Evolutionary conservation across 257 asterid species (phyloP).

Genomic region (Fraxinus cuspidata): DNA sequence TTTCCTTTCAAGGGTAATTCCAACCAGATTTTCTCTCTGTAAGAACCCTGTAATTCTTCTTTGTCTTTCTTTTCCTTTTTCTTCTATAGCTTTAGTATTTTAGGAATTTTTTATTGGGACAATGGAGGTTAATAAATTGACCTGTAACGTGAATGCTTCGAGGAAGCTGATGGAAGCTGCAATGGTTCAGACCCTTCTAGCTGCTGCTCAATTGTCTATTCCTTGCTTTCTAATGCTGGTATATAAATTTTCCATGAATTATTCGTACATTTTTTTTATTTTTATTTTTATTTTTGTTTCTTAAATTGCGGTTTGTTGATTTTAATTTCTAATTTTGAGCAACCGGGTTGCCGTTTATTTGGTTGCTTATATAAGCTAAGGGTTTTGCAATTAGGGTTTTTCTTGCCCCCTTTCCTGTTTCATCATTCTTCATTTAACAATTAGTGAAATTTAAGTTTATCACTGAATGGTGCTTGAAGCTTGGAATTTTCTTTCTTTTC

Average conservation of each 20-base stretch:
- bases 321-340: conserved; percentile 10
- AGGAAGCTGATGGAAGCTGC: conserved; percentile 44
- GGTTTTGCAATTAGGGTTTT: conserved; percentile 10
- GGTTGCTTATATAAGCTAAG: conserved; percentile 1
- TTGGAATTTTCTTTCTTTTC: neutral
- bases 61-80: neutral
- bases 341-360: conserved; percentile 19
- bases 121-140: conserved; percentile 66
- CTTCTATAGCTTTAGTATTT: neutral
- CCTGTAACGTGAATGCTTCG: conserved; percentile 44
- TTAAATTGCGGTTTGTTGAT: conserved; percentile 30
- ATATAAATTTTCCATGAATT: conserved; percentile 7
- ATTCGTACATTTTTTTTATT: neutral
- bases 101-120: neutral
- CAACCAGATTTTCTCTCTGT: neutral
- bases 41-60: neutral
- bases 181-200: conserved; percentile 46
- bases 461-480: neutral
- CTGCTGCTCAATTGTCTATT: conserved; percentile 55
- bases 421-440: neutral
- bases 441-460: neutral
- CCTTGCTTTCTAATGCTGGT: conserved; percentile 66
- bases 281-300: conserved; percentile 14
- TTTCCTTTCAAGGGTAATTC: neutral
- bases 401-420: neutral